phyloP scores from a whole-genome alignment of 106 monocot species.

The Dendrobium huoshanense region DNA sequence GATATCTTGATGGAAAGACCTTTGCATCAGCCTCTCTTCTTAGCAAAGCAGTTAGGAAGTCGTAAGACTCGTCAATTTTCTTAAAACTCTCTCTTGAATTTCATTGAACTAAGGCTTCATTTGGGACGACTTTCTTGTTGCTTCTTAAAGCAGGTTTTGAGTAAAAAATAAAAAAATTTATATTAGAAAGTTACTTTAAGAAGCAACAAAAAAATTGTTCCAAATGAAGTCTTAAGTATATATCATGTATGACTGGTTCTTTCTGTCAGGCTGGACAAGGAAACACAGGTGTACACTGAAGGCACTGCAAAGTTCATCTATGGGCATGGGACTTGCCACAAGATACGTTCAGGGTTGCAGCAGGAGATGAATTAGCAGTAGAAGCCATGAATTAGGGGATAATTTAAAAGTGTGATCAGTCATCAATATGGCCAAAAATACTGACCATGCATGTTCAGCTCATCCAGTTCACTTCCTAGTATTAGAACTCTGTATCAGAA shows the following conservation, averaged over 20 bases:
- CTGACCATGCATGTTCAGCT: not conserved
- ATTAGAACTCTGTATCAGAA: constrained; percentile 5
- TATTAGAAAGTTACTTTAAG: too few species aligned
- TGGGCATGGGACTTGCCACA: constrained; percentile 33
- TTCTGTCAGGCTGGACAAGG: constrained; percentile 31
- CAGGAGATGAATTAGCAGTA: not conserved
- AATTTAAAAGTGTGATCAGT: not conserved
- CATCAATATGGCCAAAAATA: not conserved
- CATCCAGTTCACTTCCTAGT: not conserved
- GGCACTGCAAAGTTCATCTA: constrained; percentile 46
- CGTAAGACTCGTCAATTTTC: constrained; percentile 13
- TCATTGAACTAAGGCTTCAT: too few species aligned
- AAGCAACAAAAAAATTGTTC: too few species aligned
- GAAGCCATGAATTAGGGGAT: not conserved
- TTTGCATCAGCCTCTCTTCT: constrained; percentile 28
- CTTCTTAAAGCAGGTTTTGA: too few species aligned
- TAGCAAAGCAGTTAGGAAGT: constrained; percentile 36
- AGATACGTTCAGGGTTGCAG: not conserved
- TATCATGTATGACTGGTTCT: not conserved
- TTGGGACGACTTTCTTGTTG: too few species aligned
- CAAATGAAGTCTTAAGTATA: too few species aligned
- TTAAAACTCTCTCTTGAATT: not conserved
- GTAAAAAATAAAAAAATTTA: too few species aligned
- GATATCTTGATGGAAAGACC: constrained; percentile 37
- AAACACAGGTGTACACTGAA: constrained; percentile 54